Evolutionary conservation across 163 green algal genomes (phyloP).

Genomic region (Chlorella variabilis): DNA sequence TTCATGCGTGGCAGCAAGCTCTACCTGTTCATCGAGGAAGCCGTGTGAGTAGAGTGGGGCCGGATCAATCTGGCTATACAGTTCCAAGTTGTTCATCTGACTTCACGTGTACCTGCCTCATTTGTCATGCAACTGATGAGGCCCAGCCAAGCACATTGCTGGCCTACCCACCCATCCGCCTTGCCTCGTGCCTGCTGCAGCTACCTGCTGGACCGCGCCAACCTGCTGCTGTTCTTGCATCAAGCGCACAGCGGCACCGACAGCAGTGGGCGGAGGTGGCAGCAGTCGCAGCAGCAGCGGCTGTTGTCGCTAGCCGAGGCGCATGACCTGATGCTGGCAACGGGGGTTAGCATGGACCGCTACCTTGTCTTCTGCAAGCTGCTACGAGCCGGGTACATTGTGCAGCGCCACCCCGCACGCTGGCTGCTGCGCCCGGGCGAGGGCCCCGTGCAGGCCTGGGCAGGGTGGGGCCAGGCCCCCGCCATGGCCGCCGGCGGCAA

Average conservation of each 20-base stretch:
- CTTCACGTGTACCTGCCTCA: too few species aligned
- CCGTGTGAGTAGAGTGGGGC: slow-evolving; percentile 44
- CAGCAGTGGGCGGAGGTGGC: too few species aligned
- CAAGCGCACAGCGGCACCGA: not conserved
- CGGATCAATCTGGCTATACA: not conserved
- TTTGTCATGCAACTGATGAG: not conserved
- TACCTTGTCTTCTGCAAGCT: slow-evolving; percentile 57
- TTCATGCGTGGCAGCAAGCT: slow-evolving; percentile 40
- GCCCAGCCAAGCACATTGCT: not conserved
- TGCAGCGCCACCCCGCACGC: slow-evolving; percentile 36
- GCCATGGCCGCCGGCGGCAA: not conserved
- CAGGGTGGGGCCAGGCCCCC: not conserved
- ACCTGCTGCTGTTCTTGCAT: slow-evolving; percentile 65
- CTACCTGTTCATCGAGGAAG: slow-evolving; percentile 64
- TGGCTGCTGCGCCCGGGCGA: slow-evolving; percentile 26
- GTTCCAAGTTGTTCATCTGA: too few species aligned
- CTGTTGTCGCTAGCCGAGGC: slow-evolving; percentile 43
- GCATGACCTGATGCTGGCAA: slow-evolving; percentile 32
- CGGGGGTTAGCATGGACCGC: slow-evolving; percentile 14
- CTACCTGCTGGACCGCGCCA: slow-evolving; percentile 64
- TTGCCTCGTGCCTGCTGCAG: slow-evolving; percentile 30
- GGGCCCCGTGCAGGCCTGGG: slow-evolving; percentile 1
- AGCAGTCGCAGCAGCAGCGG: slow-evolving; percentile 22
- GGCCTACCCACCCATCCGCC: not conserved
- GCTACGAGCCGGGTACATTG: slow-evolving; percentile 51